A percentile compares a stretch with the other conserved stretches of the same genome.
These are phyloP conservation scores for Nannochloris sp. DNA, from an alignment of 139 green algal genomes.

Conservation along the genomic window DNA sequence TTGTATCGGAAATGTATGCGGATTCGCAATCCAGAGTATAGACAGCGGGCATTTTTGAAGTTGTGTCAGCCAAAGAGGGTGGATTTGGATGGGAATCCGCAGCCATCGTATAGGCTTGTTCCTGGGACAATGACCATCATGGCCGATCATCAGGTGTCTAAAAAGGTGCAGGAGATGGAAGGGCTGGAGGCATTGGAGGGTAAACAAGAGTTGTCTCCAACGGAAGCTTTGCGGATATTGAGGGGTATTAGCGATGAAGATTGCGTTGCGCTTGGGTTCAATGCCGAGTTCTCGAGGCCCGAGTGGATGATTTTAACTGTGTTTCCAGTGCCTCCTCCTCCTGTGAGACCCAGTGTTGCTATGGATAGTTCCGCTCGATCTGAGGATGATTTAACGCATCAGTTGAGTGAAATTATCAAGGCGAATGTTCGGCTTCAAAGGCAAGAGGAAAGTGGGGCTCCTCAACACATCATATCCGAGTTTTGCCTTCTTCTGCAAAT, in stretches of 20 bases:
- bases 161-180: conserved; percentile 44
- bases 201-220: conserved; percentile 79
- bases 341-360: conserved; percentile 80
- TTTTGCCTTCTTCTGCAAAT: conserved; percentile 75
- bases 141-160: conserved; percentile 78
- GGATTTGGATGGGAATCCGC: conserved; percentile 56
- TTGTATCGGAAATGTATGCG: conserved; percentile 54
- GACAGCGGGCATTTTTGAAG: conserved; percentile 54
- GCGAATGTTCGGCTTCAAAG: conserved; percentile 77
- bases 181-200: conserved; percentile 43
- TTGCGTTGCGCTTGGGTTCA: conserved; percentile 76
- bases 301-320: conserved; percentile 93
- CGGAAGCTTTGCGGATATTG: conserved; percentile 79
- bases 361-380: conserved; percentile 79
- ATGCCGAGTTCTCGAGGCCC: conserved; percentile 67
- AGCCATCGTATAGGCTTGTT: conserved; percentile 81
- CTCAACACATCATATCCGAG: conserved; percentile 83
- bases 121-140: conserved; percentile 71
- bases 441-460: conserved; percentile 77
- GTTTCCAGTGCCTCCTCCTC: conserved; percentile 87
- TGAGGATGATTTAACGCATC: conserved; percentile 98
- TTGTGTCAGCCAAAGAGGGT: conserved; percentile 40
- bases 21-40: conserved; percentile 59
- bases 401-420: conserved; percentile 93
- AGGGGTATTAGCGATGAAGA: conserved; percentile 87